Conservation (phyloP, 2,329 filamentous ascomycete genomes). For the Nothopassalora personata region DNA sequence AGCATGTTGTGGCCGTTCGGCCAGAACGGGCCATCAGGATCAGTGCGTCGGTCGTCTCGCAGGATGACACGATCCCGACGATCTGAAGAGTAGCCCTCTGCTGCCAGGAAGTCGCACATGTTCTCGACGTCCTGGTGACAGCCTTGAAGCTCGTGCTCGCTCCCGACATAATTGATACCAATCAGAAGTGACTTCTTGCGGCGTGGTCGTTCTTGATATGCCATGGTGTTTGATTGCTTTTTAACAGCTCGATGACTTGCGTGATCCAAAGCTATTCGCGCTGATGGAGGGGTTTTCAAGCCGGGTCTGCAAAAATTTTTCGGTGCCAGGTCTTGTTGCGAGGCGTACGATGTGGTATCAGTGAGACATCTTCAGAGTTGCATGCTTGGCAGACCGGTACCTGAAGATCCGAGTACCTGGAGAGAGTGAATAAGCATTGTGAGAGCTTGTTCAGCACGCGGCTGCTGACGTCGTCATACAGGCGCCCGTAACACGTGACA, state of each 20-base stretch:
- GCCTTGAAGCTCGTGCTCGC: constrained; percentile 41
- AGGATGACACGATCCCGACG: constrained; percentile 43
- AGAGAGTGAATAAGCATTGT: background rate
- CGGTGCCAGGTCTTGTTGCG: background rate
- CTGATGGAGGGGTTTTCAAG: background rate
- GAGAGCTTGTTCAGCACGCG: background rate
- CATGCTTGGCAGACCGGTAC: constrained; percentile 1
- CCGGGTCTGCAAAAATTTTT: background rate
- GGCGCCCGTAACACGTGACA: background rate
- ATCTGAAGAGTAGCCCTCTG: constrained; percentile 38
- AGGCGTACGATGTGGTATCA: no score
- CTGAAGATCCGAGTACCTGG: background rate
- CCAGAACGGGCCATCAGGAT: constrained; percentile 31
- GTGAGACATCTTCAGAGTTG: background rate
- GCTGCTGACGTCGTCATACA: background rate
- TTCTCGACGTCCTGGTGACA: constrained; percentile 46
- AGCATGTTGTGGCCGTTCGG: constrained; percentile 34
- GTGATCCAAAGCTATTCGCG: background rate
- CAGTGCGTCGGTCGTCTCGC: constrained; percentile 35
- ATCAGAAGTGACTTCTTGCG: constrained; percentile 47
- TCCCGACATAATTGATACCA: constrained; percentile 49
- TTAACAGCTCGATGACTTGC: background rate
- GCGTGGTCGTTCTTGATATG: constrained; percentile 6
- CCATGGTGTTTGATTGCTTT: background rate
- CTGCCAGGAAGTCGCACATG: constrained; percentile 43